Base-by-base conservation (phyloP, 192 early-diverging fungal species). In the Chytriomyces sp. region DNA sequence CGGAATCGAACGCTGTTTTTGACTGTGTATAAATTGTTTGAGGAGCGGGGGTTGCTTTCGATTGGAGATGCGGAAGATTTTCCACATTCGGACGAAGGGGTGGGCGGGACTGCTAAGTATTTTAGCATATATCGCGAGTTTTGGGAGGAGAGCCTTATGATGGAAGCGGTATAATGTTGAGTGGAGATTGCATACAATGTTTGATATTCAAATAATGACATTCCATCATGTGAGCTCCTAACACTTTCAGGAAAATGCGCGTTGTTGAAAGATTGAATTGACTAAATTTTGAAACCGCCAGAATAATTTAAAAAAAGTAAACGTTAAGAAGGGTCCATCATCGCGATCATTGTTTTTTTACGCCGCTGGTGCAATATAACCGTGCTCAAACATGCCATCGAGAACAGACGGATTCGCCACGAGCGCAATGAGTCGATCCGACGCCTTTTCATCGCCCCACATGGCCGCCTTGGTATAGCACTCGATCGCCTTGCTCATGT, bases 391-490 rank as follows among this genome's bases (percentile, higher is more conserved):
- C 39, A 75, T 59, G n/a, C 57, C 64, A 70, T 75, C 73, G 26
- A 73, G 25, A 59, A 73, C 33, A 0, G 71, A 40, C 17, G 71
- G 71, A 52, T 73, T 73, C 52, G 59, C 71, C 25, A 83, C 39
- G 28, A 85, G 59, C 2, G 59, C 59, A 10, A 83, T 70, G 65
- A 85, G 58, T 37, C 75, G 3, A 39, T 81, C 78, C 19, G 77
- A 72, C n/a, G 81, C 77, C 22, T 37, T 52, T 26, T 56, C 65
- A 68, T 86, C 84, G 39, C 84, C 84, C 33, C 38, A 57, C 33
- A 56, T 52, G 2, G 85, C 85, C 8, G 85, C 85, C 60, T 74
- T 75, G 34, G 80, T 76, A 58, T 81, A 82, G 68, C 76, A 84
- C 10, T 73, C 61, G 33, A 84, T 77, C 39, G 85, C 85, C 31